Evolutionary conservation across 306 rosid genomes (phyloP).

Genomic region (Bauhinia variegata): DNA sequence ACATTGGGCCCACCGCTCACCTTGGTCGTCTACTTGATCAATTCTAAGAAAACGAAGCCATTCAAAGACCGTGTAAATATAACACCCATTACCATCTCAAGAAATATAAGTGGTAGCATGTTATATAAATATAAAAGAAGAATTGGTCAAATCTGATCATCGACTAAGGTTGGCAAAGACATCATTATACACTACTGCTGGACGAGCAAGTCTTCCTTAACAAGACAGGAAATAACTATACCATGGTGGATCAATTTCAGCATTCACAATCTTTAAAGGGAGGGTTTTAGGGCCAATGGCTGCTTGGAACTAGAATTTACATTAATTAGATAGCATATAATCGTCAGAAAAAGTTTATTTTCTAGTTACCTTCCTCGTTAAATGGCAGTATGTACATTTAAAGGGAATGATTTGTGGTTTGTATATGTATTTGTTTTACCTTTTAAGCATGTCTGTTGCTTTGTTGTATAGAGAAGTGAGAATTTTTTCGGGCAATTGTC

Average conservation of each 20-base stretch:
- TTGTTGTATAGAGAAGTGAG: background rate
- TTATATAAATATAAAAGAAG: no score
- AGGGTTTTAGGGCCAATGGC: background rate
- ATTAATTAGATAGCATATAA: background rate
- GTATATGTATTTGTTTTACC: background rate
- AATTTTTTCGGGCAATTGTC: constrained; percentile 14
- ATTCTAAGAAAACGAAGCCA: constrained; percentile 80
- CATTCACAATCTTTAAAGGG: no score
- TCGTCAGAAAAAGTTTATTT: background rate
- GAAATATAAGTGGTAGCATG: constrained; percentile 90
- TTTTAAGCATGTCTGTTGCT: background rate
- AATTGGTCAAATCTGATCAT: no score
- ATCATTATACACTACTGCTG: no score
- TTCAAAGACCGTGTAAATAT: constrained; percentile 94
- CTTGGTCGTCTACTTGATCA: constrained; percentile 89
- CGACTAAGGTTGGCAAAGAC: no score
- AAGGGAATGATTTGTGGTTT: background rate
- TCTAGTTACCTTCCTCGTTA: background rate
- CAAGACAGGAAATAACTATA: no score
- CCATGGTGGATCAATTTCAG: no score
- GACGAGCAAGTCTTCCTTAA: no score
- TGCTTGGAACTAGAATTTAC: constrained; percentile 1
- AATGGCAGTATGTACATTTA: background rate
- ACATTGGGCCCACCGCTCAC: constrained; percentile 22
- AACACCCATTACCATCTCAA: constrained; percentile 91